Evolutionary conservation across 2,329 filamentous ascomycete species (phyloP).

Genomic region (Karstenula rhodostoma): DNA sequence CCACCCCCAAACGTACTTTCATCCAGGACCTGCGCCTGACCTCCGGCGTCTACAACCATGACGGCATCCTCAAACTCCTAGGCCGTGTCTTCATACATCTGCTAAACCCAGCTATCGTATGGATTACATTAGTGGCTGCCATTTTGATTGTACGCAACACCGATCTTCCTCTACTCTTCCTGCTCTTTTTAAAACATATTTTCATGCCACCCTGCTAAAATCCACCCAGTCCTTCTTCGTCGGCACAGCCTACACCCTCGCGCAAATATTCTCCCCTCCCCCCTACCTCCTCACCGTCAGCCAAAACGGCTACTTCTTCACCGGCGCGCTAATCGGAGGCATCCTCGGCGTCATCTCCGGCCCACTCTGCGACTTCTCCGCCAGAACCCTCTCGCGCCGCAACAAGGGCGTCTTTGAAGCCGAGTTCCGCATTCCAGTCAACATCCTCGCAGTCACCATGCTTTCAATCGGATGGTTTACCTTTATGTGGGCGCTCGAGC

Average conservation of each 20-base stretch:
- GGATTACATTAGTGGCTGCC: constrained; percentile 29
- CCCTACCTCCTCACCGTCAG: constrained; percentile 33
- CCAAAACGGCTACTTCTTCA: constrained; percentile 37
- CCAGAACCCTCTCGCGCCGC: constrained; percentile 16
- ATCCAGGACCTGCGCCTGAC: constrained; percentile 23
- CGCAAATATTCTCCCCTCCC: constrained; percentile 31
- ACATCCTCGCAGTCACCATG: constrained; percentile 24
- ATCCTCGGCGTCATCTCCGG: constrained; percentile 30
- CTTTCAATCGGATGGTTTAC: constrained; percentile 32
- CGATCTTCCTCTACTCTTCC: not conserved
- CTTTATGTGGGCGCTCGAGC: constrained; percentile 29
- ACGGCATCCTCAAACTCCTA: constrained; percentile 26
- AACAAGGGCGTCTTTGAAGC: constrained; percentile 32
- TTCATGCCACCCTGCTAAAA: not conserved
- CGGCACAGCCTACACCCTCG: constrained; percentile 33
- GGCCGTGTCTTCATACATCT: constrained; percentile 30
- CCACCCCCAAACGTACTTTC: constrained; percentile 20
- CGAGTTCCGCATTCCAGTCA: constrained; percentile 34
- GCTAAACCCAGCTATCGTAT: constrained; percentile 32
- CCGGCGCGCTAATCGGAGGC: constrained; percentile 32
- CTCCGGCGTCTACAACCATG: constrained; percentile 25
- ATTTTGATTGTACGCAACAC: constrained; percentile 27
- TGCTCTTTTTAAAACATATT: not conserved
- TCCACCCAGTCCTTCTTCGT: constrained; percentile 32
- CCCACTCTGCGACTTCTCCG: constrained; percentile 29